Evolutionary conservation across 2,329 filamentous ascomycete species (phyloP), one percentile per base, ranked within the genome.

Genomic region (Akanthomyces dipterigenus): DNA sequence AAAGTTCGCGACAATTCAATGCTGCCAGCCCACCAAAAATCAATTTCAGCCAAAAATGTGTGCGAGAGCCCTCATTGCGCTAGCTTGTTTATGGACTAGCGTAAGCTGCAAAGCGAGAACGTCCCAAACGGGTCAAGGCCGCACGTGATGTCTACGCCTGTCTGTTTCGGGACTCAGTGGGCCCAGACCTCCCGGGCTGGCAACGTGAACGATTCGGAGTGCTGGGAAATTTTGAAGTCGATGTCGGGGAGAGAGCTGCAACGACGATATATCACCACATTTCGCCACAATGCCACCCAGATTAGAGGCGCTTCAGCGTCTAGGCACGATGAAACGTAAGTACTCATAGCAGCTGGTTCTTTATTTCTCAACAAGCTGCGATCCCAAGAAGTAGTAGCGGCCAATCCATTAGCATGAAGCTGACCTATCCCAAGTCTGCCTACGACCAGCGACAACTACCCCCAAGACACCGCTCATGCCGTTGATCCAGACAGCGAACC

Each of bases 251-350:
- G 60, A 42, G 36, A 31, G 38, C 36, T 58, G 54, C 22, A 50
- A 42, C 36, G 20, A 59, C 34, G n/a, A 38, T 1, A 57, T 55
- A 55, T 34, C 50, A 55, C 31, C 54, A 58, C 40, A 60, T 40
- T 57, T 49, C 66, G 64, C 61, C 76, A 78, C 67, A 67, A 91
- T 91, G 88, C 83, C 87, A 70, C 87, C 85, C 62, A 86, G 86
- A 79, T 77, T 90, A 80, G 76, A 82, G 67, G 73, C 80, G 70
- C 79, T 85, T 62, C 80, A 83, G 73, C 81, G 84, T 73, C 76
- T 88, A 58, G 82, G 82, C 72, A 79, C 78, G 34, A 73, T 88
- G 62, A 83, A 80, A 67, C 77, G 88, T 90, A 78, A 75, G 83
- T 67, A 34, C 42, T 20, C 20, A 12, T 16, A 18, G n/a, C 31